phyloP scores from a whole-genome alignment of 495 filamentous ascomycete genomes.

The Pyrenopolyporus hunteri region DNA sequence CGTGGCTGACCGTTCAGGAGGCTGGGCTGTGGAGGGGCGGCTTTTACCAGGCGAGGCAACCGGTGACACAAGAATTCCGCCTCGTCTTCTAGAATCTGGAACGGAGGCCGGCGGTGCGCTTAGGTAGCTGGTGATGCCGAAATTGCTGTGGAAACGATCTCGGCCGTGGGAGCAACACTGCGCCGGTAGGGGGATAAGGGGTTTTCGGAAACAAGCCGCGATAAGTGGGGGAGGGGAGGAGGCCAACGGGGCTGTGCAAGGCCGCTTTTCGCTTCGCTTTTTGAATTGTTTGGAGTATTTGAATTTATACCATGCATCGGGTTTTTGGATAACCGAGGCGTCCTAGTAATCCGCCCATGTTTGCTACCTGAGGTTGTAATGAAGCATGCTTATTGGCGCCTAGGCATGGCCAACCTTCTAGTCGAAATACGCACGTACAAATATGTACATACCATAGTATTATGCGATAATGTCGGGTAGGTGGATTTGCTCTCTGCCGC shows the following conservation, averaged over 20 bases:
- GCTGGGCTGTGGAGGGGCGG: no score
- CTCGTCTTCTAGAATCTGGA: slow-evolving; percentile 23
- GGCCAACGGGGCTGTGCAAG: slow-evolving; percentile 31
- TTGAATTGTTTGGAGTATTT: no score
- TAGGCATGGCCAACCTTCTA: not conserved
- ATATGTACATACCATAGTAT: no score
- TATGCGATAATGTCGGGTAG: no score
- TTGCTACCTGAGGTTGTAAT: slow-evolving; percentile 9
- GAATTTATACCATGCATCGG: not conserved
- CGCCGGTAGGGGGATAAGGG: not conserved
- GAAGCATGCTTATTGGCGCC: slow-evolving; percentile 1
- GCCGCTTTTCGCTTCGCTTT: slow-evolving; percentile 23
- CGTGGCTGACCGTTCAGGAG: not conserved
- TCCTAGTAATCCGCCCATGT: not conserved
- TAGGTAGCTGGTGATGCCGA: not conserved
- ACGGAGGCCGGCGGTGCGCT: slow-evolving; percentile 12
- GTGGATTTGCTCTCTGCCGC: not conserved
- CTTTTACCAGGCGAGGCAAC: slow-evolving; percentile 4
- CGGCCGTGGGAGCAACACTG: not conserved
- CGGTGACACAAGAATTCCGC: slow-evolving; percentile 8
- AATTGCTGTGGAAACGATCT: slow-evolving; percentile 1
- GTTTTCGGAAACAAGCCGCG: not conserved
- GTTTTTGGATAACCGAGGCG: not conserved
- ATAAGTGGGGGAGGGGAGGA: not conserved
- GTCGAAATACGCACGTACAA: no score